Base-by-base conservation (phyloP, 805 yeast species). In the Pichia rugopelliculosa region DNA sequence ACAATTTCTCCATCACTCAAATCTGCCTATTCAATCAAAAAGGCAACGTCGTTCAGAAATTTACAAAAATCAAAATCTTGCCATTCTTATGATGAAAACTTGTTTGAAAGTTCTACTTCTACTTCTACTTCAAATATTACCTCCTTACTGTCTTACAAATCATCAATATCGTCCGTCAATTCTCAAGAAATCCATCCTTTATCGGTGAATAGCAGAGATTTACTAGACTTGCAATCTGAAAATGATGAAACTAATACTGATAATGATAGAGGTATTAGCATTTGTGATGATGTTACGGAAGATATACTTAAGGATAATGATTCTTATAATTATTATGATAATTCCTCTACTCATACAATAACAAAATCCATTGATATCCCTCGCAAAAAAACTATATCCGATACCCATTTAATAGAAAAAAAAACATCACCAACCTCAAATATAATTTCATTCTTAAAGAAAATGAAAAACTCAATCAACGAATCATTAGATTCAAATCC, bases 1-100 rank as follows among this genome's bases (percentile, higher is more conserved):
- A 23, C 42, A 11, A 36, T 36, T 17, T 43, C 50, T 2, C 50
- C 51, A 8, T 48, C 51, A 17, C 26, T 48, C 5, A 41, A 38
- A 24, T 41, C 49, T 2, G 42, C 46, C 5, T 45, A 45, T 45
- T 23, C 27, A 27, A 20, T 38, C 6, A 48, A 45, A 48, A 36
- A 40, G 12, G 43, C 46, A 13, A 21, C 42, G n/a, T 41, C 51
- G 2, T 45, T 45, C 5, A 36, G 39, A 26, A 44, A 20, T n/a
- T 21, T 20, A 30, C 34, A 30, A 11, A 15, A 15, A 5, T n/a
- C 9, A 10, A 30, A 30, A 30, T 8, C 6, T 6, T 30, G 18
- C 5, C 17, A n/a, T 4, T 30, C 18, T 2, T 30, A 30, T 6
- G 34, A 30, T n/a, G 34, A 30, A 3, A 17, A 2, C 10, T 30